Evolutionary conservation across 1,284 basidiomycete genomes (phyloP).

Genomic region (Schizopora paradoxa): DNA sequence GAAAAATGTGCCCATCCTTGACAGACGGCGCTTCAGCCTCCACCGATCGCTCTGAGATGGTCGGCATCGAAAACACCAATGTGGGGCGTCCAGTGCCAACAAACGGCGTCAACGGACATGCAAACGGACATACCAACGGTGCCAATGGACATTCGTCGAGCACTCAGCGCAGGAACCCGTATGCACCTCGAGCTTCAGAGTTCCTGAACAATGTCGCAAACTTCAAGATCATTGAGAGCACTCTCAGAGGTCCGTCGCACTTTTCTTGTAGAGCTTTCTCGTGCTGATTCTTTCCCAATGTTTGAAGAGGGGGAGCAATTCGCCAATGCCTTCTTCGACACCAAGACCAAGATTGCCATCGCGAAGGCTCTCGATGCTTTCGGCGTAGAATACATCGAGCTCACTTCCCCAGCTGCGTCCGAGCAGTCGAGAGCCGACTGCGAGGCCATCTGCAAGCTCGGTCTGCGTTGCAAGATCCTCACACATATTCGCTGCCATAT

Average conservation of each 20-base stretch:
- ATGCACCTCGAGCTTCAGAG: slow-evolving; percentile 84
- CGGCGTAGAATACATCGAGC: slow-evolving; percentile 99
- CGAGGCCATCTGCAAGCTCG: slow-evolving; percentile 99
- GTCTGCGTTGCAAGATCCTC: slow-evolving; percentile 94
- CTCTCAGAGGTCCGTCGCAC: slow-evolving; percentile 70
- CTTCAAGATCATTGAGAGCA: slow-evolving; percentile 97
- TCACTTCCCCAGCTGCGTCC: slow-evolving; percentile 97
- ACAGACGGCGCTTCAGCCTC: slow-evolving; percentile 40
- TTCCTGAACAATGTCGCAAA: slow-evolving; percentile 90
- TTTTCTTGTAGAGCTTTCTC: slow-evolving; percentile 2
- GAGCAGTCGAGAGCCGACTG: slow-evolving; percentile 95
- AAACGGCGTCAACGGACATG: slow-evolving; percentile 38
- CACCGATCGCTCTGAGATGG: slow-evolving; percentile 55
- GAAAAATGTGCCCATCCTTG: slow-evolving; percentile 63
- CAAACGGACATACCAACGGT: slow-evolving; percentile 31
- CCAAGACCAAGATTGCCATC: slow-evolving; percentile 99
- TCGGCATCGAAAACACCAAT: slow-evolving; percentile 49
- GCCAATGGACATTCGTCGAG: slow-evolving; percentile 32
- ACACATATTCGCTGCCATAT: slow-evolving; percentile 99
- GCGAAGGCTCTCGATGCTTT: slow-evolving; percentile 96
- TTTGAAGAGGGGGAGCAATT: slow-evolving; percentile 94
- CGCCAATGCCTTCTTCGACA: slow-evolving; percentile 99
- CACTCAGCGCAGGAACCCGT: slow-evolving; percentile 62
- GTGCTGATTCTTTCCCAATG: slow-evolving; percentile 8
- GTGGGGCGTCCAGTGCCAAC: slow-evolving; percentile 21